phyloP scores from a whole-genome alignment of 192 early-diverging fungal species.

The Polychytrium aggregatum region DNA sequence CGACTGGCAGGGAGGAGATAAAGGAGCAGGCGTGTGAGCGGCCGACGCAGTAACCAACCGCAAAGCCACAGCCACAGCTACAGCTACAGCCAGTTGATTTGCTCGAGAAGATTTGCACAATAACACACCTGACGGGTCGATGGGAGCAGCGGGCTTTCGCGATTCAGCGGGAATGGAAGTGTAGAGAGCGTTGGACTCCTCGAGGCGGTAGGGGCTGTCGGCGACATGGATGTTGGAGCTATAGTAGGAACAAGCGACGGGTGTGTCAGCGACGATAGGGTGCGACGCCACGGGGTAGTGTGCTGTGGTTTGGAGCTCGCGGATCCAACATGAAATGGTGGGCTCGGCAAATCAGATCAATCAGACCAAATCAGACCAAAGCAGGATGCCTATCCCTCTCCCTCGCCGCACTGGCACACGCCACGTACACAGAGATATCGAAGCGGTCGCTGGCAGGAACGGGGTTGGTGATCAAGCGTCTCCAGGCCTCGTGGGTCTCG shows the following conservation, averaged over 20 bases:
- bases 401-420: too few species aligned
- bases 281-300: too few species aligned
- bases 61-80: neutral
- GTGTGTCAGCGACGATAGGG: too few species aligned
- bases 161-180: slow-evolving; percentile 40
- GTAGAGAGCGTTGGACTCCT: slow-evolving; percentile 40
- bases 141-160: slow-evolving; percentile 46
- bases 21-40: slow-evolving; percentile 10
- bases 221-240: slow-evolving; percentile 54
- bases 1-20: slow-evolving; percentile 35
- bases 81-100: neutral
- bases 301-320: too few species aligned
- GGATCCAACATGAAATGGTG: too few species aligned
- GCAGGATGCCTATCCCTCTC: too few species aligned
- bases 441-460: slow-evolving; percentile 47
- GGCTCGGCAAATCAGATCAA: too few species aligned
- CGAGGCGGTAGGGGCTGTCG: slow-evolving; percentile 62
- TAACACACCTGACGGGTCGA: slow-evolving; percentile 57
- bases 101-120: neutral
- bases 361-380: too few species aligned
- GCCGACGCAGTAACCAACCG: too few species aligned
- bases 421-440: slow-evolving; percentile 54
- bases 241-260: slow-evolving; percentile 3
- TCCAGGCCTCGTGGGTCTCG: slow-evolving; percentile 94
- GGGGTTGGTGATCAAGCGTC: slow-evolving; percentile 57